Percentiles rank a stretch among this genome's conserved stretches.
Conservation (phyloP, 139 green algal species). For the Tetraselmis striata region DNA sequence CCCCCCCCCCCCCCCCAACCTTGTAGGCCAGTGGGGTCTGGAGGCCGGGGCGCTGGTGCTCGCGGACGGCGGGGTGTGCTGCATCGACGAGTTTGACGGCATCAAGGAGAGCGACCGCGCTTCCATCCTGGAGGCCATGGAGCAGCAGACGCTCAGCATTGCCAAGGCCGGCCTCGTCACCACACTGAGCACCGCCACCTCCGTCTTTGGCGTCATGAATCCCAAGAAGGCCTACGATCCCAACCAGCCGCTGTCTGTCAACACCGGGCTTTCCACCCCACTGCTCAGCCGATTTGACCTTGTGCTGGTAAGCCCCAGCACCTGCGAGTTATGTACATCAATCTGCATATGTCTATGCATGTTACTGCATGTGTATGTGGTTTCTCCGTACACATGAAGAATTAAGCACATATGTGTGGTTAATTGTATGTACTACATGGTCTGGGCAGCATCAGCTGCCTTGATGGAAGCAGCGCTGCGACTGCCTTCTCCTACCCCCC, state of each 20-base stretch:
- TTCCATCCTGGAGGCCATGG: constrained; percentile 89
- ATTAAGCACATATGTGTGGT: too few species aligned
- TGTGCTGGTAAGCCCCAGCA: too few species aligned
- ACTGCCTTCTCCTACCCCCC: too few species aligned
- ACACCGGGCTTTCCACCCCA: constrained; percentile 32
- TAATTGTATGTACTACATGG: too few species aligned
- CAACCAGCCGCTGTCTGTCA: constrained; percentile 16
- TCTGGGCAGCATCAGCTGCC: too few species aligned
- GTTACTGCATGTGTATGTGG: too few species aligned
- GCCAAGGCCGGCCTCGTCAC: constrained; percentile 90
- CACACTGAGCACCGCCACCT: constrained; percentile 65
- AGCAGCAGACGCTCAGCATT: constrained; percentile 88
- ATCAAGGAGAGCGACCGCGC: constrained; percentile 65
- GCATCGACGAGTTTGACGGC: constrained; percentile 85
- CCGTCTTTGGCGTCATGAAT: constrained; percentile 65
- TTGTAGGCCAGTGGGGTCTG: constrained; percentile 70
- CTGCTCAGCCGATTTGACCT: constrained; percentile 88
- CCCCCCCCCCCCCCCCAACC: too few species aligned
- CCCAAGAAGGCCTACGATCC: constrained; percentile 30
- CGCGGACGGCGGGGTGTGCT: constrained; percentile 83
- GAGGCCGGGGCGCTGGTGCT: constrained; percentile 81
- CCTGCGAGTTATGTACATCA: neutral
- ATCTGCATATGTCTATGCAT: neutral
- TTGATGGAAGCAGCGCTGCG: too few species aligned
- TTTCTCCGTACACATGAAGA: too few species aligned